Evolutionary conservation across 2,329 filamentous ascomycete species (phyloP), one percentile per base, ranked within the genome.

Genomic region (Proliferodiscus dingleyae): DNA sequence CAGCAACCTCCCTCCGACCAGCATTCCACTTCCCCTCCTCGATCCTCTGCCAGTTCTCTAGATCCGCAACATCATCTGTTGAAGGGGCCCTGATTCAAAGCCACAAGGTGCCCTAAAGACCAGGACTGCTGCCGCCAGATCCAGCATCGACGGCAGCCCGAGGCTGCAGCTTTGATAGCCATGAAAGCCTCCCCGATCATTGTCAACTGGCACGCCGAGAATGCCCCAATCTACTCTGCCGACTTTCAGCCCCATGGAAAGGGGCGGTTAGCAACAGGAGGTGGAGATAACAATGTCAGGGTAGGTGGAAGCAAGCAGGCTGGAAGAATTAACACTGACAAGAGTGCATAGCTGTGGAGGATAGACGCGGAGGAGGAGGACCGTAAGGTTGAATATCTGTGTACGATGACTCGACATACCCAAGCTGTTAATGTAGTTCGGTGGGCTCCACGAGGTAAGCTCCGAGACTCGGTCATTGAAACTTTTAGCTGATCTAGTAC

Each of bases 141-240:
- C 16, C 26, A 33, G 24, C 22, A 8, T 37, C 38, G n/a, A 24
- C 18, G 39, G 34, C 22, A 40, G 26, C 46, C 6, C 24, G 19
- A 13, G 23, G 44, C 38, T 41, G 23, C 38, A 10, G 5, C 39
- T 15, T 5, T 18, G 13, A 16, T 39, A 37, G 59, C 7, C 65
- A 98, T 98, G 93, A 97, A 95, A 79, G 90, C 89, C 64, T 85
- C 89, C 63, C 91, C 93, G 60, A 78, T 98, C 59, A 91, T 97
- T 65, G 91, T 98, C 71, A 89, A 94, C 74, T 98, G 93, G 93
- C 94, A 98, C 70, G 88, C 96, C 68, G 88, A 95, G 64, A 95
- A 94, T 71, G 83, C 88, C 60, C 93, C 93, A 48, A 90, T 98
- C 66, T 98, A 97, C 72, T 96, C 91, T 34, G 89, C 89, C 58